These are phyloP conservation scores for Paramyrothecium sp. DNA, from an alignment of 2,329 filamentous ascomycete genomes.

Conservation along the genomic window DNA sequence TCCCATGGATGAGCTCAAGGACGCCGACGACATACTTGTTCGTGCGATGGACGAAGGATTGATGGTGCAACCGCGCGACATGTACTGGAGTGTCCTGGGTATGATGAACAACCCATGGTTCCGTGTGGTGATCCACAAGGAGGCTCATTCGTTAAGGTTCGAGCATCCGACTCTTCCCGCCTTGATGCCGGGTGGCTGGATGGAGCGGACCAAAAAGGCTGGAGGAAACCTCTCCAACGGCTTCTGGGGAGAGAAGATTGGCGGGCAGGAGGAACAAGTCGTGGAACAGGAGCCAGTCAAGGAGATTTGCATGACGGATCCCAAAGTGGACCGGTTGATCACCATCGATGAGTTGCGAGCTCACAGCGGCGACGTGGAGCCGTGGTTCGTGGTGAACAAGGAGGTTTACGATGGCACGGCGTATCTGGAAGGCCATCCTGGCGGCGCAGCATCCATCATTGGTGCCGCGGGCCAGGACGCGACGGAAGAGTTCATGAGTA, in stretches of 20 bases:
- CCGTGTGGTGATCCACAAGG: constrained; percentile 71
- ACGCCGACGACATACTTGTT: constrained; percentile 72
- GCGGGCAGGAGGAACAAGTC: constrained; percentile 44
- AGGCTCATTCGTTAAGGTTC: constrained; percentile 63
- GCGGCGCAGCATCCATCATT: constrained; percentile 81
- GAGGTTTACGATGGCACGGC: constrained; percentile 85
- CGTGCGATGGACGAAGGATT: constrained; percentile 89
- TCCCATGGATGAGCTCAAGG: constrained; percentile 56
- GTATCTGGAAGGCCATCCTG: constrained; percentile 81
- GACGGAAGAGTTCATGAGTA: constrained; percentile 87
- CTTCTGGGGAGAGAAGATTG: constrained; percentile 75
- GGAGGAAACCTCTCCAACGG: constrained; percentile 80
- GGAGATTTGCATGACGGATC: constrained; percentile 77
- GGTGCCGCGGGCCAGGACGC: constrained; percentile 79
- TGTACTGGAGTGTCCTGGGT: constrained; percentile 93
- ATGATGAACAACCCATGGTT: constrained; percentile 99
- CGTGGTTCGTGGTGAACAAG: constrained; percentile 87
- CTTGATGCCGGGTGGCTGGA: constrained; percentile 80
- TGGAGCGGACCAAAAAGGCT: constrained; percentile 83
- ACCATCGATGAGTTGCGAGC: constrained; percentile 68
- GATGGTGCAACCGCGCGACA: constrained; percentile 83
- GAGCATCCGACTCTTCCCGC: constrained; percentile 87
- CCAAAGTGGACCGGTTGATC: constrained; percentile 61
- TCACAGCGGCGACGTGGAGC: constrained; percentile 62
- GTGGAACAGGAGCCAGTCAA: constrained; percentile 49